Base-by-base conservation (phyloP, 1,284 basidiomycete species). In the Cutaneotrichosporon sp. region DNA sequence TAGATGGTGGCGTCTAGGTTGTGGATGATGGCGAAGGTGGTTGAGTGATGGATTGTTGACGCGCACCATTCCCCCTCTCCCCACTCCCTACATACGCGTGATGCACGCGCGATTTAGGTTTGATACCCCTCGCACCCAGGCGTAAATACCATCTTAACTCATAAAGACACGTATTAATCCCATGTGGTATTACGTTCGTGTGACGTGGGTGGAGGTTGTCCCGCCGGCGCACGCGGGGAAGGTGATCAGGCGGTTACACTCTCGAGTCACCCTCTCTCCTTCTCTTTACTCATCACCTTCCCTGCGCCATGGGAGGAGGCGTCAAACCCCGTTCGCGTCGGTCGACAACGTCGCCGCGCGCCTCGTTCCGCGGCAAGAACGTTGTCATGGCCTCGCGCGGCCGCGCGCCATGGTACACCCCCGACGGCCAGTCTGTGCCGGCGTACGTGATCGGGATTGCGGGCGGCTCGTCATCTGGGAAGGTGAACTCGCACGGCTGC, bases 401-500 rank as follows among this genome's bases (percentile, higher is more conserved):
- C 64, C 56, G 82, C 42, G 78, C 81, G 13, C 82, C 83, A 1
- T 84, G 83, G 83, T 84, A 76, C 84, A 90, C 71, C 85, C 89
- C 73, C 85, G 90, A 81, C 87, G 94, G 94, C 86, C 83, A 77
- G 77, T 74, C 72, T 42, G 68, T 78, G 2, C 75, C 76, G 49
- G 92, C 92, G 10, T 98, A 97, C 77, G 92, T 97, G 32, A 89
- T 98, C 63, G 95, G 90, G 10, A 90, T 98, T 70, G 93, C 92
- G 70, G 95, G 94, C 62, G 95, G 95, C 1, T 92, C 90, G 69
- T 92, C 93, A 0, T 93, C 91, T 70, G 96, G 95, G 61, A 97
- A 97, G 87, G 93, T 92, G 64, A 70, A 82, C 62, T 40, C 22
- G 55, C 10, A 16, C 8, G 5, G 26, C 2, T 6, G 0, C n/a